Evolutionary conservation across 192 early-diverging fungal species (phyloP).

Genomic region (Coemansia furcata): DNA sequence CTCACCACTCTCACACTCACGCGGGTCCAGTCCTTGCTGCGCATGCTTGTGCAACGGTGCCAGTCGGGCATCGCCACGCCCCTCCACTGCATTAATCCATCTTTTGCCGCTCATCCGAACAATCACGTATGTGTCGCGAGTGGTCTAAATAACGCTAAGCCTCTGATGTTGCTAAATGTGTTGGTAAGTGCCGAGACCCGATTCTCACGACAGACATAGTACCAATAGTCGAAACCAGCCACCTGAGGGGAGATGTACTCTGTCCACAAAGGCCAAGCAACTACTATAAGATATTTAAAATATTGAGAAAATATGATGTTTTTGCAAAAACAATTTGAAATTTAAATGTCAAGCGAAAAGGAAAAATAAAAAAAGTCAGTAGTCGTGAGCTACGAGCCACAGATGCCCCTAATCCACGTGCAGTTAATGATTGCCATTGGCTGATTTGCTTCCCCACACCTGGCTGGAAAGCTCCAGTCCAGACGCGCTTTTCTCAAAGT

Average conservation of each 20-base stretch:
- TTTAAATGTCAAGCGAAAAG: not conserved
- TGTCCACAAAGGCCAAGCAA: not conserved
- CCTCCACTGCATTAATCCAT: not conserved
- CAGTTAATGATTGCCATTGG: conserved; percentile 1
- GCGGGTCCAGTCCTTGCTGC: conserved; percentile 14
- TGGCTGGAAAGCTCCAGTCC: not conserved
- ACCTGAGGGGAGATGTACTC: not conserved
- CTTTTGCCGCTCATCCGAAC: not conserved
- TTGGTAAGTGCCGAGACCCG: not conserved
- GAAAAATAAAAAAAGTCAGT: not conserved
- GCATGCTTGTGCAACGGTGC: conserved; percentile 41
- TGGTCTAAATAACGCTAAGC: not conserved
- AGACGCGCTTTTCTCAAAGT: not conserved
- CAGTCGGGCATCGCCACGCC: conserved; percentile 9
- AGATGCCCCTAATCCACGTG: conserved; percentile 2
- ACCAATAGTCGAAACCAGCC: not conserved
- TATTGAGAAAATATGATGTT: not conserved
- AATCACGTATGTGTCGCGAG: not conserved
- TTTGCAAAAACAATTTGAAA: not conserved
- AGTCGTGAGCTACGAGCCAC: not conserved
- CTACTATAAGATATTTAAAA: not conserved
- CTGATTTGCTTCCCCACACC: not conserved
- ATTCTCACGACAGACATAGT: not conserved
- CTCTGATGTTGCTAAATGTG: not conserved
- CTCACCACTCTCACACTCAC: conserved; percentile 32